These are phyloP conservation scores for Colletotrichum lini DNA, from an alignment of 2,329 filamentous ascomycete genomes.

Conservation along the genomic window DNA sequence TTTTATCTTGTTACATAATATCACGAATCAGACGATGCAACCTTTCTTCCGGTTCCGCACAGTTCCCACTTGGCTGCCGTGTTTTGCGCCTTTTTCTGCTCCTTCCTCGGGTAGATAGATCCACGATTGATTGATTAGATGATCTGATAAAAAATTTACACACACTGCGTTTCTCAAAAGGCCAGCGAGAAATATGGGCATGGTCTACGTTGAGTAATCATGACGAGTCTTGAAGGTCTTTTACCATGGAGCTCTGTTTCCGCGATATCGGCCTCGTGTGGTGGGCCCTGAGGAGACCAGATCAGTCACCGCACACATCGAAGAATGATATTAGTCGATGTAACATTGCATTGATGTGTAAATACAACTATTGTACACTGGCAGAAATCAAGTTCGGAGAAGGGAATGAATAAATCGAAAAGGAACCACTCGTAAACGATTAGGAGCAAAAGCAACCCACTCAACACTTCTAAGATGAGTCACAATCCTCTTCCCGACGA, in stretches of 20 bases:
- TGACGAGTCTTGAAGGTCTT: not conserved
- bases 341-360: constrained; percentile 24
- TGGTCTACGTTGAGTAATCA: not conserved
- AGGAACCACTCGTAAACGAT: not conserved
- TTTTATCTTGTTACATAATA: constrained; percentile 34
- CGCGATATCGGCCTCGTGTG: constrained; percentile 23
- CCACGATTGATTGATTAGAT: constrained; percentile 13
- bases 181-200: not conserved
- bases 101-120: not conserved
- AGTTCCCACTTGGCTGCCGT: constrained; percentile 19
- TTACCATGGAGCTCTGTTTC: not conserved
- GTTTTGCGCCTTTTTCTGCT: constrained; percentile 30
- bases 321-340: too few species aligned
- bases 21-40: constrained; percentile 36
- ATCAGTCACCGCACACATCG: not conserved
- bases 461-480: not conserved
- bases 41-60: constrained; percentile 2
- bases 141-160: not conserved
- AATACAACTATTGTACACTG: constrained; percentile 26
- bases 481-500: not conserved
- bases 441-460: not conserved
- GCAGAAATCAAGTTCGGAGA: not conserved
- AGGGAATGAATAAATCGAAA: not conserved
- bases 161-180: not conserved
- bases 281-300: constrained; percentile 11